phyloP scores from a whole-genome alignment of 257 asterid species.

The Ajuga chamaepitys region DNA sequence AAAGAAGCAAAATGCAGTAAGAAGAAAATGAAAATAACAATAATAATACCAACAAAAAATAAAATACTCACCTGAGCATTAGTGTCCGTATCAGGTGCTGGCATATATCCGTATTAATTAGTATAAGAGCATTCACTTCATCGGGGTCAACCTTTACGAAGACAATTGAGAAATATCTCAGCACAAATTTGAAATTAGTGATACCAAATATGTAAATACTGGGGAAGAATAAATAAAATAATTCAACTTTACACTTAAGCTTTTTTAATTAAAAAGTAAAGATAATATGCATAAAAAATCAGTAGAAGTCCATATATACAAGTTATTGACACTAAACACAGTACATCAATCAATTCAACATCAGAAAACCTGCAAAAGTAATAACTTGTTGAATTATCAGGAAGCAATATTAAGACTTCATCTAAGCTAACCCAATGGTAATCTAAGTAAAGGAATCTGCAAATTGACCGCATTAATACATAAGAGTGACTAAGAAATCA shows the following conservation, averaged over 20 bases:
- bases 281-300: background rate
- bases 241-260: background rate
- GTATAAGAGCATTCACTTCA: conserved; percentile 95
- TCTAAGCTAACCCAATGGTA: background rate
- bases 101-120: conserved; percentile 82
- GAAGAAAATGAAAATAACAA: background rate
- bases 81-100: conserved; percentile 99
- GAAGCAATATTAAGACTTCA: background rate
- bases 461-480: background rate
- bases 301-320: background rate
- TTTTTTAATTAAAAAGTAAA: background rate
- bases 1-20: background rate
- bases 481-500: background rate
- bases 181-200: conserved; percentile 6
- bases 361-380: background rate
- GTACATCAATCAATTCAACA: background rate
- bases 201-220: background rate
- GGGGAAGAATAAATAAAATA: background rate
- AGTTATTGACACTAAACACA: background rate
- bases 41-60: too few species aligned
- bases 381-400: background rate
- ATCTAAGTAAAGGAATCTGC: background rate
- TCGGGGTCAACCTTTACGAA: conserved; percentile 75
- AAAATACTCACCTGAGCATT: conserved; percentile 68
- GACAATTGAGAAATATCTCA: conserved; percentile 12